Conservation (phyloP, 75 land plant species). For the Selaginella moellendorffii region DNA sequence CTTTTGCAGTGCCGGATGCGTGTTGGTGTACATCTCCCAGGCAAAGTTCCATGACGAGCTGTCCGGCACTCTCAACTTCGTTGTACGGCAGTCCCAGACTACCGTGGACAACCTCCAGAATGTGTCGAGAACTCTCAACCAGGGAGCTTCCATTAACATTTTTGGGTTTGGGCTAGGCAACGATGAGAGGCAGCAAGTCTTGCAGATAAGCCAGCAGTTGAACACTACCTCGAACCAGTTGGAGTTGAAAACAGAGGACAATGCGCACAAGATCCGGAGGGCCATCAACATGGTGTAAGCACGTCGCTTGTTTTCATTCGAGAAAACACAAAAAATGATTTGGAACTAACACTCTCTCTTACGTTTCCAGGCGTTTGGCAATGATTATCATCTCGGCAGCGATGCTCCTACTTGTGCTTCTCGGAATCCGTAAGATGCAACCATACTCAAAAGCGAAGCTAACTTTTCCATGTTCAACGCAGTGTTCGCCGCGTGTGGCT, state of each 20-base stretch:
- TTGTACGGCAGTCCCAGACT: constrained; percentile 36
- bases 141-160: constrained; percentile 31
- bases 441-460: not conserved
- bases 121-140: constrained; percentile 32
- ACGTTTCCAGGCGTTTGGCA: constrained; percentile 41
- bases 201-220: constrained; percentile 28
- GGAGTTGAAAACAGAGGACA: constrained; percentile 23
- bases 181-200: constrained; percentile 33
- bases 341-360: not conserved
- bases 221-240: constrained; percentile 39
- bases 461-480: constrained; percentile 12
- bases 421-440: constrained; percentile 56
- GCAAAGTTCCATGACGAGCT: constrained; percentile 38
- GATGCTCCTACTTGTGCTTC: constrained; percentile 62
- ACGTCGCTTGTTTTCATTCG: not conserved
- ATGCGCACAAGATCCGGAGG: constrained; percentile 37
- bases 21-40: constrained; percentile 45
- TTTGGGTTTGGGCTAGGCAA: constrained; percentile 33
- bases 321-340: not conserved
- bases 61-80: constrained; percentile 40
- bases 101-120: constrained; percentile 42
- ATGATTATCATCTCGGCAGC: constrained; percentile 55
- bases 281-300: constrained; percentile 48
- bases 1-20: constrained; percentile 43
- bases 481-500: constrained; percentile 65